Percentiles rank a stretch among this genome's conserved stretches.
These are phyloP conservation scores for Saccharomycopsis javanensis DNA, from an alignment of 805 yeast species.

Conservation along the genomic window DNA sequence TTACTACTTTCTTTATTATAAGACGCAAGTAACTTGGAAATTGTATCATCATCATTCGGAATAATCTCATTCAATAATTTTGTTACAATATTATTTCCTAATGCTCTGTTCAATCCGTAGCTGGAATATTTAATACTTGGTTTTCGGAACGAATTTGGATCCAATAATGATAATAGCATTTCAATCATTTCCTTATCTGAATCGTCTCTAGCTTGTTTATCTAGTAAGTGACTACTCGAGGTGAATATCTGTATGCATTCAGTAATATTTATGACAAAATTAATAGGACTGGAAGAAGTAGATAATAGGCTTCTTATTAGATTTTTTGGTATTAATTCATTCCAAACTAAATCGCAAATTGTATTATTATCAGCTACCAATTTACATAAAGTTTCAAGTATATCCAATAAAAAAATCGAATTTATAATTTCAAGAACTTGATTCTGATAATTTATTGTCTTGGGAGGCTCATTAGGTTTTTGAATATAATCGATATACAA, in stretches of 20 bases:
- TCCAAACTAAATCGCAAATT: conserved; percentile 13
- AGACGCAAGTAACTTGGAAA: background rate
- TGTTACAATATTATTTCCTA: conserved; percentile 43
- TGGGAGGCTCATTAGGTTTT: background rate
- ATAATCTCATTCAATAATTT: conserved; percentile 34
- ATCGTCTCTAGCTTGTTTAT: background rate
- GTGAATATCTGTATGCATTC: conserved; percentile 2
- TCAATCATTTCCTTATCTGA: conserved; percentile 21
- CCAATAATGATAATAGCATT: conserved; percentile 29
- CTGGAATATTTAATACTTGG: conserved; percentile 30
- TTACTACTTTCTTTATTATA: conserved; percentile 2
- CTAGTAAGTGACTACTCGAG: background rate
- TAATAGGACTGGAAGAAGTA: conserved; percentile 10
- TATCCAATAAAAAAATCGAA: conserved; percentile 13
- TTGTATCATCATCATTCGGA: conserved; percentile 24
- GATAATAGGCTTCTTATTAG: conserved; percentile 15
- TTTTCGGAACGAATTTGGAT: conserved; percentile 33
- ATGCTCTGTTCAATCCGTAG: conserved; percentile 43
- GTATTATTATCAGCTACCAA: conserved; percentile 7
- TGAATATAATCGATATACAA: background rate
- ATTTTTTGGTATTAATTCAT: conserved; percentile 4
- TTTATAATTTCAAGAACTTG: conserved; percentile 3
- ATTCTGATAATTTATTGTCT: conserved; percentile 11
- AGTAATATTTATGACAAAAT: conserved; percentile 11
- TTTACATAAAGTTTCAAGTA: conserved; percentile 15